A percentile compares a stretch with the other conserved stretches of the same genome.
These are phyloP conservation scores for Acanthamoeba castellanii DNA, from an alignment of 208 protist genomes.

Conservation along the genomic window DNA sequence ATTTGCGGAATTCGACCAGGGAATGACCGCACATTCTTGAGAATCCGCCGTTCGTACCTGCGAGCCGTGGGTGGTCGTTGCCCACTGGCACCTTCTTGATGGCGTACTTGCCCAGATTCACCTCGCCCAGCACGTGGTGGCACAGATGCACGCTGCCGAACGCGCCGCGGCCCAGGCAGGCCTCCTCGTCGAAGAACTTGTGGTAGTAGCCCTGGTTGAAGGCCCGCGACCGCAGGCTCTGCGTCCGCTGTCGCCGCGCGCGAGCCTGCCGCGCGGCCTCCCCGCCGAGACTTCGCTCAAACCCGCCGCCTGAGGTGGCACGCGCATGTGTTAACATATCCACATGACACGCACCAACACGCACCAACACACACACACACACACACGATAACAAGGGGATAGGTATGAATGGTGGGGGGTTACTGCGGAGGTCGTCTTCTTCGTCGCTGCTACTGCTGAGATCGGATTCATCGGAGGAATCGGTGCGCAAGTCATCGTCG, in stretches of 20 bases:
- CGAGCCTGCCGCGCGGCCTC: not conserved
- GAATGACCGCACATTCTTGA: not conserved
- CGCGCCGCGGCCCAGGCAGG: conserved; percentile 6
- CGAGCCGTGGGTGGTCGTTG: conserved; percentile 39
- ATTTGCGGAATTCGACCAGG: not conserved
- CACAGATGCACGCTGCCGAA: conserved; percentile 64
- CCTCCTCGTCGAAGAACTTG: conserved; percentile 64
- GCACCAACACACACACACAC: not conserved
- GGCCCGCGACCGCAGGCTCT: conserved; percentile 43
- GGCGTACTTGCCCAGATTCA: conserved; percentile 60
- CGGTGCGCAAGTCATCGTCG: not conserved
- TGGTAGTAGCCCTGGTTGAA: conserved; percentile 70
- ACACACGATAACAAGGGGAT: too few species aligned
- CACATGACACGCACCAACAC: too few species aligned
- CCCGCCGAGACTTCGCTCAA: too few species aligned
- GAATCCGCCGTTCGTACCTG: not conserved
- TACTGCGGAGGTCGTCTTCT: not conserved
- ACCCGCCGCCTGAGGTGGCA: too few species aligned
- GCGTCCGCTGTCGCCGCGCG: not conserved
- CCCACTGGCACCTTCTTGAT: conserved; percentile 67
- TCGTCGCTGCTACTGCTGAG: not conserved
- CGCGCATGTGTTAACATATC: too few species aligned
- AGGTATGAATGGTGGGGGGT: not conserved
- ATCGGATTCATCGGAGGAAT: not conserved
- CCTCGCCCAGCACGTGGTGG: conserved; percentile 56